Evolutionary conservation across 2,329 filamentous ascomycete species (phyloP), one percentile per base, ranked within the genome.

Genomic region (Epichloe gansuensis): DNA sequence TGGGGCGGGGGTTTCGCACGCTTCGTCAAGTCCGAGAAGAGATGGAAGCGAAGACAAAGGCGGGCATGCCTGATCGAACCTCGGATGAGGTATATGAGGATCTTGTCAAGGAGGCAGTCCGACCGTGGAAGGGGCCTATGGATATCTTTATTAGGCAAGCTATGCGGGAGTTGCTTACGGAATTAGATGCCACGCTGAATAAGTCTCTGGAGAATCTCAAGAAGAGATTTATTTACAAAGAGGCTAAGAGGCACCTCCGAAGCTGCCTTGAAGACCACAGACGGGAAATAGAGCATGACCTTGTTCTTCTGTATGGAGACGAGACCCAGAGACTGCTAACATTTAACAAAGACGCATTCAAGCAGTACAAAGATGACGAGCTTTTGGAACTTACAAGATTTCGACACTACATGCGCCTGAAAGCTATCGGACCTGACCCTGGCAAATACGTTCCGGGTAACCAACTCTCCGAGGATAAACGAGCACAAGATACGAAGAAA

Each of bases 1-100:
- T 72, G 5, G 72, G 72, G 0, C 65, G 69, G 3, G 61, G 67
- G 0, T 72, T 73, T 4, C 68, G 74, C 35, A 75, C 73, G 0
- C 67, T 82, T 2, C 65, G 65, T 3, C 67, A 75, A 39, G 78
- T 87, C 1, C 73, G 76, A 0, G 65, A 70, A 0, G 74, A 81
- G 11, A 82, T 85, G 13, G 65, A 70, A 17, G 66, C 71, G 4
- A 78, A 78, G 12, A 77, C 75, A 28, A 72, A 72, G 17, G 75
- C 79, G 0, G 81, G 82, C 0, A 72, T 82, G 58, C 81, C 80
- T 0, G 75, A 77, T 6, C 72, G 81, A 0, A 76, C 81, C 0
- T 76, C 82, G 0, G 74, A 78, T 0, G 76, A 79, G 39, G 81
- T 85, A 0, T 80, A 83, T 23, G 75, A 82, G 31, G 71, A 72